Evolutionary conservation across 1,284 basidiomycete genomes (phyloP).

Genomic region (Pseudozyma pruni): DNA sequence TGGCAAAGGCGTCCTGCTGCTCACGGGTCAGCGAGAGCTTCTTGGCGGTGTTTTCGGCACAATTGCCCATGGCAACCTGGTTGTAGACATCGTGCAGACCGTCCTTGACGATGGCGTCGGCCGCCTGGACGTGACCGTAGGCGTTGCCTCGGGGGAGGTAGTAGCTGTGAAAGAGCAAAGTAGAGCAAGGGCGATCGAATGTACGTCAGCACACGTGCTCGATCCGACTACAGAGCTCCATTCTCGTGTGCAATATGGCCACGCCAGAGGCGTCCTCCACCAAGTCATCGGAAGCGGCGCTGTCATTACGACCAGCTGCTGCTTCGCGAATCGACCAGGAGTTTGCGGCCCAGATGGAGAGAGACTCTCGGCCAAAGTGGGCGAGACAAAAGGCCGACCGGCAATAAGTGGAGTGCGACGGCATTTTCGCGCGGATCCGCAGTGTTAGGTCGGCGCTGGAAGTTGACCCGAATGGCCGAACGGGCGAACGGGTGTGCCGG

Average conservation of each 20-base stretch:
- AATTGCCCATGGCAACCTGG: slow-evolving; percentile 60
- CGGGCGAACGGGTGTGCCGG: slow-evolving; percentile 18
- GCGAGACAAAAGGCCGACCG: not conserved
- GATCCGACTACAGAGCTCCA: too few species aligned
- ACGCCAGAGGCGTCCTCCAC: too few species aligned
- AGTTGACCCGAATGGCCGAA: slow-evolving; percentile 12
- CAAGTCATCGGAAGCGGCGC: too few species aligned
- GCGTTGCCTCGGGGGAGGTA: slow-evolving; percentile 85
- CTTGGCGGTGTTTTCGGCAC: slow-evolving; percentile 69
- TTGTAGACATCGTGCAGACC: slow-evolving; percentile 74
- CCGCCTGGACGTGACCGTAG: slow-evolving; percentile 88
- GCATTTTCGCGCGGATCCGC: not conserved
- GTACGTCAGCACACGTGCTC: too few species aligned
- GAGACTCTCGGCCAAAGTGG: slow-evolving; percentile 11
- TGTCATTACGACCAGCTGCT: too few species aligned
- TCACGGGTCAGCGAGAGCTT: slow-evolving; percentile 68
- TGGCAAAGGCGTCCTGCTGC: slow-evolving; percentile 75
- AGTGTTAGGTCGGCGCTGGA: not conserved
- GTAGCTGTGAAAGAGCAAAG: slow-evolving; percentile 74
- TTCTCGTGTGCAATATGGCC: too few species aligned
- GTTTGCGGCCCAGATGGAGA: too few species aligned
- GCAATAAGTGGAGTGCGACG: not conserved
- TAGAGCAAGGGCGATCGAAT: not conserved
- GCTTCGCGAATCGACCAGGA: too few species aligned
- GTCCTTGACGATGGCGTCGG: slow-evolving; percentile 89